phyloP scores from a whole-genome alignment of 2,329 filamentous ascomycete species.

The Camillea tinctor region DNA sequence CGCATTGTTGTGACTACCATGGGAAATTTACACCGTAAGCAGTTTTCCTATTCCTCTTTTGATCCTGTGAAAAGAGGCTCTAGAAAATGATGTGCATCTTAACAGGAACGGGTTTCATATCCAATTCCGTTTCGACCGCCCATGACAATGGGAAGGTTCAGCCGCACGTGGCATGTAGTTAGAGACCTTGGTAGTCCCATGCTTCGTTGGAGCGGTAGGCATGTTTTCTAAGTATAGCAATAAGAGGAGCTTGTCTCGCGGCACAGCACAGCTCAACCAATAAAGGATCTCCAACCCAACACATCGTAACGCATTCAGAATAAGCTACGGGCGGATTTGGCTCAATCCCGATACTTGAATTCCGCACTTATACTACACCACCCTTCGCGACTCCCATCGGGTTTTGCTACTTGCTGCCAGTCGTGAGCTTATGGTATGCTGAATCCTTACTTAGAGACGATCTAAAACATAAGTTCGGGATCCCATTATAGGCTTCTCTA shows the following conservation, averaged over 20 bases:
- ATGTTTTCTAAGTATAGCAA: not conserved
- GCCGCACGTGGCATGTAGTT: not conserved
- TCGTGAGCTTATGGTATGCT: no score
- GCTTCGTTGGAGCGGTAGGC: no score
- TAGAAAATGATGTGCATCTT: no score
- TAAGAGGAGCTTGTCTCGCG: not conserved
- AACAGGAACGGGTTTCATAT: not conserved
- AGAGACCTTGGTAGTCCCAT: not conserved
- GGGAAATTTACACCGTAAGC: no score
- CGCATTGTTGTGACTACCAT: no score
- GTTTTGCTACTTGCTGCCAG: not conserved
- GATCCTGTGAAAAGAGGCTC: no score
- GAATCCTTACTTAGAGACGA: no score
- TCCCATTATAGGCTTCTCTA: no score
- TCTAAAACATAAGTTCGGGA: no score
- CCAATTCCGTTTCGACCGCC: slow-evolving; percentile 9
- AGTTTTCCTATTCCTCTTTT: no score
- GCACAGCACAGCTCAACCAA: not conserved
- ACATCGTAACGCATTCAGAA: not conserved
- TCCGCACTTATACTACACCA: slow-evolving; percentile 5
- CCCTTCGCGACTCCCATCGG: not conserved
- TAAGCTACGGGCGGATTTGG: slow-evolving; percentile 9
- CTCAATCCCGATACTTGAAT: not conserved
- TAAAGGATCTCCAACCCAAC: not conserved
- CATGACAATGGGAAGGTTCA: not conserved